Evolutionary conservation across 176 grass and related monocot genomes (phyloP), one percentile per base, ranked within the genome.

Genomic region (Ananas comosus): DNA sequence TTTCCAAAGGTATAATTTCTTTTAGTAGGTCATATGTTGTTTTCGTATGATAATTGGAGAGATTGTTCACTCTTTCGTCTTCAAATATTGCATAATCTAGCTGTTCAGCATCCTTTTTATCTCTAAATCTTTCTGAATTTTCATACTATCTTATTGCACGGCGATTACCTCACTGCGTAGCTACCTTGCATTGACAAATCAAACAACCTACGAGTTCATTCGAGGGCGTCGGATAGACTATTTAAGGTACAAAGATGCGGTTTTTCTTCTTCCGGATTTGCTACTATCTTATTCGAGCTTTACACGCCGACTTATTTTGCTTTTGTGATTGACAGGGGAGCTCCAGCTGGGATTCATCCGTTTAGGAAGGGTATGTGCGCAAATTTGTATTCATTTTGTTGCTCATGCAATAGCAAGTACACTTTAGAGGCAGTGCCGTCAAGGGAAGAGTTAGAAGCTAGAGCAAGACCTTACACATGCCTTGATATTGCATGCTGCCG

Each of bases 101-200:
- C 33, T 42, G 33, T 42, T 42, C 33, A 42, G 33, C 33, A 42
- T 42, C 33, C 33, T 42, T 42, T 7, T 42, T 42, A 42, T 42
- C 33, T 6, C 4, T 7, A 42, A 42, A 42, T 42, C 6, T 42
- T 42, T 42, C 33, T 8, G 33, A 42, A 42, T 42, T 42, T 42
- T 42, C 33, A 42, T 7, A 42, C 33, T 7, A 42, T 42, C 33
- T 42, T 42, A 42, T 42, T 42, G 33, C 6, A 42, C 33, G 33
- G 33, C 33, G 33, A 42, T 42, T 42, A 42, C 33, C 33, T 42
- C 5, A 42, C 25, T 73, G 24, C 65, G 57, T 68, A 84, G 81
- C 13, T 84, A 84, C 56, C 64, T 84, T 49, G 63, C 77, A 65
- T 42, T 84, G 33, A 84, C 81, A 57, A 84, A 84, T 29, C 81